Percentiles rank a stretch among this genome's conserved stretches.
phyloP scores from a whole-genome alignment of 176 grass and related monocot species.

The Lolium multiflorum region DNA sequence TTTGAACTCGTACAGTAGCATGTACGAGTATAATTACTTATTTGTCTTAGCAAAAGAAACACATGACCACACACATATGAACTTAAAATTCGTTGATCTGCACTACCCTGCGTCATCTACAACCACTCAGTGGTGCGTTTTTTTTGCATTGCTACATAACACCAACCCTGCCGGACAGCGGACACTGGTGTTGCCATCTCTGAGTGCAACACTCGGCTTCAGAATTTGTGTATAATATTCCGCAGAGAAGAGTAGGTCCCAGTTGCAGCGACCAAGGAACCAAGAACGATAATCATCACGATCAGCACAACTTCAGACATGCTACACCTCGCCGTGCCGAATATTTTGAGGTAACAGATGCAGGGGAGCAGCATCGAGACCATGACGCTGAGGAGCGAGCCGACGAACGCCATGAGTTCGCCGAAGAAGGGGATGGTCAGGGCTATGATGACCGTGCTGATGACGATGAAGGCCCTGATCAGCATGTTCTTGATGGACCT shows the following conservation, averaged over 20 bases:
- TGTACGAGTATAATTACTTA: no score
- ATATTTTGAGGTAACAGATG: slow-evolving; percentile 81
- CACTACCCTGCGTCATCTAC: background rate
- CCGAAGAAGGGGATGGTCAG: slow-evolving; percentile 77
- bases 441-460: slow-evolving; percentile 67
- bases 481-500: slow-evolving; percentile 36
- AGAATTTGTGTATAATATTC: slow-evolving; percentile 65
- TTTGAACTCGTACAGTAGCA: no score
- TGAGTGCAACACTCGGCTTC: slow-evolving; percentile 7
- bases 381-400: slow-evolving; percentile 72
- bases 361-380: slow-evolving; percentile 78
- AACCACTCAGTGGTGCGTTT: background rate
- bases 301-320: slow-evolving; percentile 56
- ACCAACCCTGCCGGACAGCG: background rate
- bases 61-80: no score
- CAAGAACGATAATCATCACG: slow-evolving; percentile 52
- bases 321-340: slow-evolving; percentile 38
- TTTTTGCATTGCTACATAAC: background rate
- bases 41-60: no score
- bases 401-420: slow-evolving; percentile 78
- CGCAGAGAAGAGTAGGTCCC: slow-evolving; percentile 76
- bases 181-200: background rate
- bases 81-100: background rate
- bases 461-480: slow-evolving; percentile 53
- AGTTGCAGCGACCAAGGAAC: slow-evolving; percentile 45